Conservation (phyloP, 1,284 basidiomycete genomes). For the Ustilago esculenta region DNA sequence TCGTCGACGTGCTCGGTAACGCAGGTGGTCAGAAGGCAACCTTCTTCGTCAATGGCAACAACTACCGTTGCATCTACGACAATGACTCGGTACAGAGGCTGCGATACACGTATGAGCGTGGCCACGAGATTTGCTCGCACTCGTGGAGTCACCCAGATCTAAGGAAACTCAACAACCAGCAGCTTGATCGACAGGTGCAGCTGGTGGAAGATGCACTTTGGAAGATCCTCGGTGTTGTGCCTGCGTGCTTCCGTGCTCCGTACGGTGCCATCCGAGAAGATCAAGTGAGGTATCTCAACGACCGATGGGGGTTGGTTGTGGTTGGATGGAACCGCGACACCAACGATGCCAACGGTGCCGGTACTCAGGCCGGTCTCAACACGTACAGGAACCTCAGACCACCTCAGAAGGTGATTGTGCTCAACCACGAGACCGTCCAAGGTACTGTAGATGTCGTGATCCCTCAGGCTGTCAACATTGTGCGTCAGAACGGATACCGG, state of each 20-base stretch:
- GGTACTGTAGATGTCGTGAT: conserved; percentile 40
- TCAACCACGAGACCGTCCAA: conserved; percentile 59
- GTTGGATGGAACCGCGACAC: conserved; percentile 54
- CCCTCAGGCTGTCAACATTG: conserved; percentile 51
- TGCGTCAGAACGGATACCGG: conserved; percentile 49
- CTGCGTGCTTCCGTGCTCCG: conserved; percentile 54
- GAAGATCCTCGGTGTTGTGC: conserved; percentile 58
- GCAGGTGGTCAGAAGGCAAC: conserved; percentile 43
- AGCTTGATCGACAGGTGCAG: conserved; percentile 52
- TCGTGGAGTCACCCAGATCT: conserved; percentile 53
- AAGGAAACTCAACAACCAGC: conserved; percentile 27
- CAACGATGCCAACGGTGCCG: conserved; percentile 46
- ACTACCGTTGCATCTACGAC: conserved; percentile 56
- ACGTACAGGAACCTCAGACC: conserved; percentile 39
- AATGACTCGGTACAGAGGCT: conserved; percentile 14
- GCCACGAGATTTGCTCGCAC: conserved; percentile 58
- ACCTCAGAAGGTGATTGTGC: conserved; percentile 49
- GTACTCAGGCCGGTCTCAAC: conserved; percentile 26
- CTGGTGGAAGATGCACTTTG: conserved; percentile 56
- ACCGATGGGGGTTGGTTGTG: conserved; percentile 48
- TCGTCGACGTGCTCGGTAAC: conserved; percentile 39
- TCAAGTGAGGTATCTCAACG: conserved; percentile 50
- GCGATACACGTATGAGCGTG: conserved; percentile 35
- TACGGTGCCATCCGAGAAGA: conserved; percentile 46
- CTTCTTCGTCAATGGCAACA: conserved; percentile 63